Conservation (phyloP, 805 yeast genomes). For the Candida nitratophila region DNA sequence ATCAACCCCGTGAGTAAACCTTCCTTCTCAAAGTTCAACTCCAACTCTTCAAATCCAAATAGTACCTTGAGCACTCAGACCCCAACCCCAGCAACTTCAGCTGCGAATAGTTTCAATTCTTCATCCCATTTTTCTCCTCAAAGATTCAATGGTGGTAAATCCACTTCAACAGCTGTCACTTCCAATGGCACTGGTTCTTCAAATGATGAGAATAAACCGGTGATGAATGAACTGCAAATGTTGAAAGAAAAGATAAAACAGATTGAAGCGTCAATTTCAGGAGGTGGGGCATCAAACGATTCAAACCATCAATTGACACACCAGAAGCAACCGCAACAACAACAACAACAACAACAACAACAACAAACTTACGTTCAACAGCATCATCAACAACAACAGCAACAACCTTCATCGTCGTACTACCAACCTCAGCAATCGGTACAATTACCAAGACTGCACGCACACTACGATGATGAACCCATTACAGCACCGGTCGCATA, state of each 20-base stretch:
- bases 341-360: no score
- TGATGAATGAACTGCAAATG: conserved; percentile 24
- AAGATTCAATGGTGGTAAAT: no score
- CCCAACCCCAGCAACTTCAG: no score
- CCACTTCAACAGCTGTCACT: no score
- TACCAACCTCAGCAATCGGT: background rate
- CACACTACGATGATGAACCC: background rate
- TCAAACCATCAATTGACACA: background rate
- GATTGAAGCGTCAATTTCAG: conserved; percentile 37
- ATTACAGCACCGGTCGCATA: no score
- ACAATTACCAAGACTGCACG: background rate
- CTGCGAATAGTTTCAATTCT: no score
- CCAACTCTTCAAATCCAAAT: background rate
- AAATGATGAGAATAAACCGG: conserved; percentile 7
- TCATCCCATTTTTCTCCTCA: no score
- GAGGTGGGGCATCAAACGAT: conserved; percentile 9
- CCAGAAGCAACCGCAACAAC: background rate
- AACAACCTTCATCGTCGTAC: no score
- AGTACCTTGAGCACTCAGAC: no score
- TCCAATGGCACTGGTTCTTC: no score
- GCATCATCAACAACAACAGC: no score
- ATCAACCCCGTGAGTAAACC: conserved; percentile 5
- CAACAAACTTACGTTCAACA: no score
- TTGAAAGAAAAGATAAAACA: conserved; percentile 36
- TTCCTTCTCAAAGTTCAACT: background rate